Evolutionary conservation across 768 basidiomycete species (phyloP).

Genomic region (Suillus placidus): DNA sequence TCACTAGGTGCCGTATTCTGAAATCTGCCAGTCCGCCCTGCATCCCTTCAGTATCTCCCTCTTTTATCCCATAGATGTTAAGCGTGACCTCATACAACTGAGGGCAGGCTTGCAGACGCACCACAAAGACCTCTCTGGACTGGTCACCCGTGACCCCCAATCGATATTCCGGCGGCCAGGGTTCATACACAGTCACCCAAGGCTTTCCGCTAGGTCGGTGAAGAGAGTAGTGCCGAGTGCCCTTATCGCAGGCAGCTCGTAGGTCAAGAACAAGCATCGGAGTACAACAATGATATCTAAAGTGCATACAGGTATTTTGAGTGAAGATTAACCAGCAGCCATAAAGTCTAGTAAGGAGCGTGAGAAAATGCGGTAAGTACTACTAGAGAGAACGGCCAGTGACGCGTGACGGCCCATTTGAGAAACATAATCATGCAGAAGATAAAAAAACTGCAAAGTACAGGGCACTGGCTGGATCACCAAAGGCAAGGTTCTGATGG

Average conservation of each 20-base stretch:
- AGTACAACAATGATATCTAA: slow-evolving; percentile 4
- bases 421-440: background rate
- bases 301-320: background rate
- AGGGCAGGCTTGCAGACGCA: slow-evolving; percentile 20
- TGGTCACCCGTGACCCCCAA: background rate
- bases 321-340: background rate
- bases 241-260: background rate
- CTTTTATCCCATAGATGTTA: slow-evolving; percentile 18
- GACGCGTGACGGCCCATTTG: background rate
- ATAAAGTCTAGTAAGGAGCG: background rate
- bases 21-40: background rate
- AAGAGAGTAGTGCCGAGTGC: too few species aligned
- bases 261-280: background rate
- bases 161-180: background rate
- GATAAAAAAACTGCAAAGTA: background rate
- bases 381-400: background rate
- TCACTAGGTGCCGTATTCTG: too few species aligned
- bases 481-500: background rate
- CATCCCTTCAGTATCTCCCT: background rate
- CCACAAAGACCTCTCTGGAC: slow-evolving; percentile 3
- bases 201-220: background rate
- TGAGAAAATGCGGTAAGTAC: background rate
- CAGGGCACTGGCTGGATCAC: background rate
- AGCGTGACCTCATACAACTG: slow-evolving; percentile 31
- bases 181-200: background rate